Evolutionary conservation across 2,329 filamentous ascomycete species (phyloP), one percentile per base, ranked within the genome.

Genomic region (Epicoccum sorghinum): DNA sequence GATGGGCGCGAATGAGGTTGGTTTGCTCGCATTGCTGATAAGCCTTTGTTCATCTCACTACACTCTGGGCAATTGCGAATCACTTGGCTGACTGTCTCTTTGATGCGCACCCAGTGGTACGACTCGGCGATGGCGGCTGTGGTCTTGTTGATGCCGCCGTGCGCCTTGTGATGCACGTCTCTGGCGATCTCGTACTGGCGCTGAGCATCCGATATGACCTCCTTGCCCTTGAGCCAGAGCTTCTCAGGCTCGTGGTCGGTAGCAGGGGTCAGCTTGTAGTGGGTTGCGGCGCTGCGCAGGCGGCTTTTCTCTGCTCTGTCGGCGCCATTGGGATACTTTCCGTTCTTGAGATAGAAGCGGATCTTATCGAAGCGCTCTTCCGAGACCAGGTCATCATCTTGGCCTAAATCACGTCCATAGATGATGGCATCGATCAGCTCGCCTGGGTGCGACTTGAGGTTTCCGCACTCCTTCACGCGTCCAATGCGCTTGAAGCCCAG

Each of bases 351-450:
- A 77, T 98, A 98, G 81, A 90, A 98, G 70, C 93, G 89, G 74
- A 98, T 98, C 82, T 97, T 97, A 81, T 97, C 93, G 81, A 98
- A 98, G 65, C 95, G 90, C 79, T 97, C 93, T 80, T 97, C 93
- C 75, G 89, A 93, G 67, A 93, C 89, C 73, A 90, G 88, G 74
- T 95, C 90, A 72, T 95, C 91, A 67, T 91, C 88, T 33, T 77
- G 77, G 48, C 78, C 79, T 2, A 83, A 70, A 57, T 86, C 84
- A 23, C 85, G 78, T 5, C 92, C 92, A 76, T 79, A 82, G 53
- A 82, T 81, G 66, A 82, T 81, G 22, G 79, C 79, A 56, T 82
- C 79, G 9, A 82, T 74, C 6, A 78, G 69, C 49, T 79, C 73
- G 52, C 67, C 70, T 0, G 78, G 78, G 50, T 76, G 77, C 29